These are phyloP conservation scores for Aspergillus ruber DNA, from an alignment of 2,329 filamentous ascomycete species.

Conservation along the genomic window DNA sequence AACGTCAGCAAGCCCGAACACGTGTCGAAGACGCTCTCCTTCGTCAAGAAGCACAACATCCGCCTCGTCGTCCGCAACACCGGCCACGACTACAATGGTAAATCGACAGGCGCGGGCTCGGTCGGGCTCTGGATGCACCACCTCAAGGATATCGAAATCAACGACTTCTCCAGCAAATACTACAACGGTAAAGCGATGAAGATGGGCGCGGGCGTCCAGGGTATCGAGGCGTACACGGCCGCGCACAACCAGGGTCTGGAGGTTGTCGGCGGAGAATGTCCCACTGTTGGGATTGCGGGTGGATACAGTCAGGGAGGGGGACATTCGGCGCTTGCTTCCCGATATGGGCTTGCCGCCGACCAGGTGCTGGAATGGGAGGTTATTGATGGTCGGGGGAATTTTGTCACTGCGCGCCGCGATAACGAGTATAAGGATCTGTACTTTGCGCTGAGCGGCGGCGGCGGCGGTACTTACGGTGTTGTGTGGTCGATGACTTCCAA, in stretches of 20 bases:
- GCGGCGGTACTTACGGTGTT: constrained; percentile 54
- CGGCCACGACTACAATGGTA: constrained; percentile 44
- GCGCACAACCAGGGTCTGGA: constrained; percentile 42
- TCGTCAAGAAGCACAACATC: constrained; percentile 45
- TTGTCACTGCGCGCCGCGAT: constrained; percentile 43
- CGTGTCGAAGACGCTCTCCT: constrained; percentile 22
- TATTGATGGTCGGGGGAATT: constrained; percentile 46
- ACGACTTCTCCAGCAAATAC: constrained; percentile 27
- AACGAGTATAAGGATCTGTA: constrained; percentile 50
- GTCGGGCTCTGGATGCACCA: constrained; percentile 29
- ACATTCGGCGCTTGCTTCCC: constrained; percentile 48
- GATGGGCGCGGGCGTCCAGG: constrained; percentile 50
- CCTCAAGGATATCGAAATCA: constrained; percentile 22
- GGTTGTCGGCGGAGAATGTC: constrained; percentile 51
- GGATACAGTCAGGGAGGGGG: constrained; percentile 58
- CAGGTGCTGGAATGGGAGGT: constrained; percentile 53
- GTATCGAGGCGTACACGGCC: constrained; percentile 43
- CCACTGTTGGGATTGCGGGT: constrained; percentile 53
- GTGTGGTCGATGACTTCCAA: constrained; percentile 52
- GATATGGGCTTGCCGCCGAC: constrained; percentile 55
- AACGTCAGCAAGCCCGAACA: constrained; percentile 23
- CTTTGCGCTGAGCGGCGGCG: constrained; percentile 57
- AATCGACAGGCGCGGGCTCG: constrained; percentile 55
- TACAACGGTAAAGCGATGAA: constrained; percentile 51
- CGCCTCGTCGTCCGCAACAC: constrained; percentile 44